phyloP scores from a whole-genome alignment of 352 stramenopile genomes.

The Phytophthora capsici region DNA sequence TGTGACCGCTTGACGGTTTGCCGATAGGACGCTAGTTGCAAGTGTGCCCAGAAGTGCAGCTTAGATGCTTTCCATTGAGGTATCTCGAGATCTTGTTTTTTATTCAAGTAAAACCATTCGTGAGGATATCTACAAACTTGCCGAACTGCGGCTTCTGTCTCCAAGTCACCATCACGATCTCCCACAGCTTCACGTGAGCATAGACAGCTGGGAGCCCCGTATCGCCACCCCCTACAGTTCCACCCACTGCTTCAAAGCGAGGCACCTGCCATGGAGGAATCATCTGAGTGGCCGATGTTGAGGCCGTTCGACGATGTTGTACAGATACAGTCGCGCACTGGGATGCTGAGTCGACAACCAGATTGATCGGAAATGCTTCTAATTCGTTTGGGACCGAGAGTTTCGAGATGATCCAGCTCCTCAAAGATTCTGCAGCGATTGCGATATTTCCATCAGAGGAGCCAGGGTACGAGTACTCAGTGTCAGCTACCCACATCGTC shows the following conservation, averaged over 20 bases:
- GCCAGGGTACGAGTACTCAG: background rate
- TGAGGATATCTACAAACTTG: conserved; percentile 16
- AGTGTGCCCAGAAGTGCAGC: too few relatives aligned
- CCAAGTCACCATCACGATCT: conserved; percentile 2
- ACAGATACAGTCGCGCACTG: background rate
- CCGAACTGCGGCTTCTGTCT: conserved; percentile 14
- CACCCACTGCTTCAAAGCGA: conserved; percentile 2
- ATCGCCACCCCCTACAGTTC: background rate
- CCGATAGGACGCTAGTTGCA: too few relatives aligned
- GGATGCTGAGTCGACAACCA: background rate
- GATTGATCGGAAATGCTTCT: background rate
- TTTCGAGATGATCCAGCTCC: background rate
- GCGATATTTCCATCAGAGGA: background rate
- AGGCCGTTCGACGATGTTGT: background rate
- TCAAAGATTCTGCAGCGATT: background rate
- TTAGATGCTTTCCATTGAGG: too few relatives aligned
- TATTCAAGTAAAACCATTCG: background rate
- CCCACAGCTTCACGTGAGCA: conserved; percentile 9
- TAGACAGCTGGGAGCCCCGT: conserved; percentile 4
- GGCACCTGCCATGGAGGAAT: conserved; percentile 11
- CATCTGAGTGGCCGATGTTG: background rate
- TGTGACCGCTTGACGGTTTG: too few relatives aligned
- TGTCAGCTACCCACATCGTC: conserved; percentile 1
- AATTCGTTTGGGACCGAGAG: background rate
- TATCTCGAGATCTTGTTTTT: too few relatives aligned